Evolutionary conservation across 2,329 filamentous ascomycete genomes (phyloP), one percentile per base, ranked within the genome.

Genomic region (Boeremia lycopersici): DNA sequence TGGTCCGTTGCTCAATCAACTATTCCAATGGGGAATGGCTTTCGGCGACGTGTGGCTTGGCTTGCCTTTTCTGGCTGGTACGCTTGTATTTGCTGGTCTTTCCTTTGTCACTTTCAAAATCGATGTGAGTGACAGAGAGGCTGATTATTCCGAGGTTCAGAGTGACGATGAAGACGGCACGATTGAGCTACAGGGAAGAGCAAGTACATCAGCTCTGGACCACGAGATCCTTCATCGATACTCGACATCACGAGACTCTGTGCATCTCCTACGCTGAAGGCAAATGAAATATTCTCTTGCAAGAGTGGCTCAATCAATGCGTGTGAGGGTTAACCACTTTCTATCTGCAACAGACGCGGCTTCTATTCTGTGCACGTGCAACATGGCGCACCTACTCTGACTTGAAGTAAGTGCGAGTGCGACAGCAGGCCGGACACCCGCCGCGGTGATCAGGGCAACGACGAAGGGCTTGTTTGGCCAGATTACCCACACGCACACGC

Each of bases 31-130:
- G 51, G 81, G 80, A 0, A 71, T 82, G 51, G 71, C 77, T 10
- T 50, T 80, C 7, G 80, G 79, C 1, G 75, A 74, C 4, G 57
- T 67, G 5, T 82, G 79, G 80, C 71, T 81, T 31, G 81, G 81
- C 6, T 55, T 82, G 33, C 79, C 81, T 0, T 82, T 71, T 36
- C 41, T 74, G 17, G 59, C 48, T 13, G 60, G 61, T n/a, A 62
- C 52, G 12, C 25, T 69, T 2, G 52, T 71, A 8, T 71, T 71
- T 50, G 56, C 54, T 7, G 52, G 60, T 25, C 63, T 72, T 43
- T 61, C 63, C 13, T 17, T 67, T 10, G 58, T 72, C 8, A 73
- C 67, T 2, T 73, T 69, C 39, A 54, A 57, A 6, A 70, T 75
- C 12, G 59, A 56, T 9, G 62, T 70, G 3, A 64, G 61, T 28